These are phyloP conservation scores for Aegilops sharonensis DNA, from an alignment of 176 grass and related monocot species.

Conservation along the genomic window DNA sequence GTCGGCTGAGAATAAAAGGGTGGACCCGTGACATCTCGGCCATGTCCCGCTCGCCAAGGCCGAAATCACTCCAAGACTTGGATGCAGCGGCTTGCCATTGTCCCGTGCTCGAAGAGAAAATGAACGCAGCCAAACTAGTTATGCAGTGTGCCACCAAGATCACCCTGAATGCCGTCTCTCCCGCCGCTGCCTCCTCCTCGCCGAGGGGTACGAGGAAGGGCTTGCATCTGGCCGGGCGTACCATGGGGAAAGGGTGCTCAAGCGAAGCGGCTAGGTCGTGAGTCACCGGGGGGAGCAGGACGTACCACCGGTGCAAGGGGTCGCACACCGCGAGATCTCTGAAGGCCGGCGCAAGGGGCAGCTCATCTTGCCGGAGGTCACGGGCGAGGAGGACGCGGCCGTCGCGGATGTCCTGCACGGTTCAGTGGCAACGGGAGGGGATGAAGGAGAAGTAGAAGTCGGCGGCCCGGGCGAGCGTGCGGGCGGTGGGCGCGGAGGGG, in stretches of 20 bases:
- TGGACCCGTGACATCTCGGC: neutral
- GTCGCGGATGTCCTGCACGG: neutral
- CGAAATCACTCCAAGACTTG: neutral
- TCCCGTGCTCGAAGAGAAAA: neutral
- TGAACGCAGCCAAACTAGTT: neutral
- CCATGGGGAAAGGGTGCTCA: neutral
- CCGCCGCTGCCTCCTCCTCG: neutral
- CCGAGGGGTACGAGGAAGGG: neutral
- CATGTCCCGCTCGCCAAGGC: neutral
- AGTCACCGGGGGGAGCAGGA: neutral
- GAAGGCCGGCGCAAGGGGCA: too few species aligned
- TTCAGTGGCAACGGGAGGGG: conserved; percentile 2
- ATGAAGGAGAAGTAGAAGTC: conserved; percentile 43
- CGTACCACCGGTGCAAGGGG: neutral
- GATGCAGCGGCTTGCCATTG: neutral
- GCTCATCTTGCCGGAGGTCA: too few species aligned
- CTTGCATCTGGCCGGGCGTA: neutral
- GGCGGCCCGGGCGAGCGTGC: neutral
- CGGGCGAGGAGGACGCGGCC: too few species aligned
- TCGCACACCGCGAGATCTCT: neutral
- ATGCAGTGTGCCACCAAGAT: neutral
- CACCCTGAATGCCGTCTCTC: neutral
- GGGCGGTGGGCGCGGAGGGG: neutral
- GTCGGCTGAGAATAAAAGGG: neutral
- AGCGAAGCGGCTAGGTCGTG: neutral